Base-by-base conservation (phyloP, 192 early-diverging fungal species). In the Gryganskiella cystojenkinii region DNA sequence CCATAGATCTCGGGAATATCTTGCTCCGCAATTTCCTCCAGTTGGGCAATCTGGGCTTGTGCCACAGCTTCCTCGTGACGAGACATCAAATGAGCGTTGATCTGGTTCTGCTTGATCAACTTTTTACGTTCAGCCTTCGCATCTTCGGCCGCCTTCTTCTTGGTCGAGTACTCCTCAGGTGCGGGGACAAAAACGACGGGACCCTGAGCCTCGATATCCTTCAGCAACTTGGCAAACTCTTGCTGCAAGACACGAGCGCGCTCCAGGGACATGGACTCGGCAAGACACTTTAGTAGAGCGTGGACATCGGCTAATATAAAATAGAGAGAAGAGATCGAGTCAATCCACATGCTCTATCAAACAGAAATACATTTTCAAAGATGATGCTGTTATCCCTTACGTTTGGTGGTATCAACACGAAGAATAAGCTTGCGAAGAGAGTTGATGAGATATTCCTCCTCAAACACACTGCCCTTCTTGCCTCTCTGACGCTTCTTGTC, bases 391-490 rank as follows among this genome's bases (percentile, higher is more conserved):
- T 30, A 30, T 53, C 13, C 25, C 67, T 72, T 85, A 92, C 90
- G 61, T 76, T 90, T 86, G 43, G 90, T 68, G 2, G 25, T 49
- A 60, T 86, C 88, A 24, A 85, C 80, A 43, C 88, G 84, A 11
- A 87, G 80, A 33, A 90, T 86, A 3, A 91, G 61, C 44, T 88
- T 85, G 49, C 82, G 81, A 17, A 93, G 63, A 13, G 91, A 95
- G 37, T 89, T 90, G 20, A 96, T 84, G 44, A 97, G 67, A 63
- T 95, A 97, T 54, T 93, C 92, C 74, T 96, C 96, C 76, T 99
- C 98, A 67, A 91, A 98, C 15, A 88, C 85, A 66, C 88, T 92
- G 50, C 95, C 95, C 72, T 92, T 92, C 66, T 95, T 96, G 51
- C 98, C 98, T 57, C 92, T 84, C n/a, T 90, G 86, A 40, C 92